phyloP scores from a whole-genome alignment of 2,329 filamentous ascomycete species.

The Talaromyces sp. region DNA sequence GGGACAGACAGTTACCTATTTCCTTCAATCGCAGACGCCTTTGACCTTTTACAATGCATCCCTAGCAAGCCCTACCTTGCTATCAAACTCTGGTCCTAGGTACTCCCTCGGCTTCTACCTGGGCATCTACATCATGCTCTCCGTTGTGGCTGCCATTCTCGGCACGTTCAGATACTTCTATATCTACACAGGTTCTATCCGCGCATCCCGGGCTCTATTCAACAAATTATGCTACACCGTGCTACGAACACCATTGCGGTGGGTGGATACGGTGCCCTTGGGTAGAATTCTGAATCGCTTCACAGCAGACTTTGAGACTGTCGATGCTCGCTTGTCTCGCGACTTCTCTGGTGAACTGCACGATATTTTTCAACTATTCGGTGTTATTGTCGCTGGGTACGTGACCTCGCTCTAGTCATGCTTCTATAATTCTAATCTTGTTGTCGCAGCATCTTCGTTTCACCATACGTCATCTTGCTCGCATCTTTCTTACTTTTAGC shows the following conservation, averaged over 20 bases:
- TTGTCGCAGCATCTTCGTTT: slow-evolving; percentile 67
- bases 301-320: slow-evolving; percentile 71
- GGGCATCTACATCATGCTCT: slow-evolving; percentile 64
- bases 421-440: slow-evolving; percentile 56
- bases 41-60: not conserved
- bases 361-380: slow-evolving; percentile 61
- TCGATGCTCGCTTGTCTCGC: slow-evolving; percentile 66
- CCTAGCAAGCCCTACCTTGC: not conserved
- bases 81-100: not conserved
- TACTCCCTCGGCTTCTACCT: slow-evolving; percentile 66
- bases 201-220: slow-evolving; percentile 68
- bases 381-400: slow-evolving; percentile 66
- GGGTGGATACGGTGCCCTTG: slow-evolving; percentile 76
- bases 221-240: slow-evolving; percentile 65
- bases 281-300: slow-evolving; percentile 76
- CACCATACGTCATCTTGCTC: slow-evolving; percentile 63
- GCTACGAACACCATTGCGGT: slow-evolving; percentile 70
- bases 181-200: slow-evolving; percentile 64
- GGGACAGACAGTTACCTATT: slow-evolving; percentile 18
- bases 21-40: not conserved
- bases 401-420: slow-evolving; percentile 23
- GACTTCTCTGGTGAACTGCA: slow-evolving; percentile 62
- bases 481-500: slow-evolving; percentile 59
- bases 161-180: slow-evolving; percentile 64
- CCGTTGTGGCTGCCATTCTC: slow-evolving; percentile 56